Base-by-base conservation (phyloP, 768 basidiomycete genomes). In the Naganishia antarctica region DNA sequence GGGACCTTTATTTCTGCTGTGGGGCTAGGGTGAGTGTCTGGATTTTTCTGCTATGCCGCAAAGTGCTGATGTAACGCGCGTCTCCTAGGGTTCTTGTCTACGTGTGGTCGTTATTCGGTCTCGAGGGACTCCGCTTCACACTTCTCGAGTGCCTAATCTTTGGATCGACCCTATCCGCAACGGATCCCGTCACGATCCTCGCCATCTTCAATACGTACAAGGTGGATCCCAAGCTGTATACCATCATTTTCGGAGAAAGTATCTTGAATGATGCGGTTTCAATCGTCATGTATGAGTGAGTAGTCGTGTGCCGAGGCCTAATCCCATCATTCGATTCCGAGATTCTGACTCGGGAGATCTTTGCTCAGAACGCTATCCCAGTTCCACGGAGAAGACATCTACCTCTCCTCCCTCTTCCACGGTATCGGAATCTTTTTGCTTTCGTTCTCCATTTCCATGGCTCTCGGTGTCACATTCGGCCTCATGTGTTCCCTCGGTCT, bases 241-340 rank as follows among this genome's bases (percentile, higher is more conserved):
- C 87, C 47, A 84, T 98, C 78, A 99, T 99, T 69, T 99, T 98
- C 73, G 96, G 96, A 28, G 96, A 98, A 78, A 89, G 87, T 78
- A 82, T 99, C 64, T 80, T 99, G 65, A 99, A 99, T 79, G 96
- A 99, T 81, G 96, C 96, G 21, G 96, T 98, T 73, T 91, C 90
- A 83, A 98, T 98, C 81, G 93, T 98, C 78, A 92, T 99, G 89
- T 98, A 98, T 79, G 96, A 99, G 92, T 97, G 76, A 82, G 92
- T 88, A 66, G 2, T 37, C n/a, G 15, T 37, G n/a, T 44, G 11
- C n/a, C n/a, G n/a, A n/a, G 43, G 43, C 43, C n/a, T n/a, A 6
- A 21, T 6, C 5, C 8, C 11, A 15, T 18, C 11, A 11, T 44
- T 5, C 43, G 18, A 7, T 11, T 21, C 6, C n/a, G 28, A 43